Percentiles rank a stretch among this genome's conserved stretches.
Evolutionary conservation across 306 rosid species (phyloP).

Genomic region (Luffa acutangula): DNA sequence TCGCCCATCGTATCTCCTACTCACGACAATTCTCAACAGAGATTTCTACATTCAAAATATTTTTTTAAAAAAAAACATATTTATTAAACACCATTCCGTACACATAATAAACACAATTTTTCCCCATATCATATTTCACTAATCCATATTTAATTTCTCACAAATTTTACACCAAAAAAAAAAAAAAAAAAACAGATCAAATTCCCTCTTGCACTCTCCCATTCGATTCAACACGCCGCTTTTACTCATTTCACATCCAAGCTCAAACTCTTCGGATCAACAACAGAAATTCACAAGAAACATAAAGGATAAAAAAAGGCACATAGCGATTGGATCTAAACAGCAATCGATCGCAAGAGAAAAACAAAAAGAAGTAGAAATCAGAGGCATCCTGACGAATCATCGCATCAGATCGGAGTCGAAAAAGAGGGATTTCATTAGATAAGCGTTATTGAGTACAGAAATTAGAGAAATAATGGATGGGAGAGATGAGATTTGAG

Average conservation of each 20-base stretch:
- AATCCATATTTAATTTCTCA: not conserved
- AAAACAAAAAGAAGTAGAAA: not conserved
- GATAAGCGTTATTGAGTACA: not conserved
- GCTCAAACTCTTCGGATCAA: not conserved
- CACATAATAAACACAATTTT: not conserved
- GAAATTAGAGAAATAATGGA: not conserved
- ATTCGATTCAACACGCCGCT: not conserved
- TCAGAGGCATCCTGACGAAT: not conserved
- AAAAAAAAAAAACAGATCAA: not conserved
- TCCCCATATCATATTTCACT: not conserved
- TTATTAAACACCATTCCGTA: no score
- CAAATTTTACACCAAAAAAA: not conserved
- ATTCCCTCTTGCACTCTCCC: not conserved
- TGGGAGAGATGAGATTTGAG: not conserved
- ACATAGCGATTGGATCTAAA: not conserved
- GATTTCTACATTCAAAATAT: not conserved
- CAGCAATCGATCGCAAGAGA: not conserved
- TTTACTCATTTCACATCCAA: not conserved
- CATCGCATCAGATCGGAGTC: not conserved
- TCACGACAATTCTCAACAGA: not conserved
- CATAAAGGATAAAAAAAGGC: not conserved
- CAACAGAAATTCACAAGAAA: not conserved
- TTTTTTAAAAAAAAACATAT: not conserved
- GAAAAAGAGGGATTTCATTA: not conserved
- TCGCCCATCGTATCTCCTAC: not conserved